Percentiles rank a stretch among this genome's conserved stretches.
Conservation (phyloP, 2,329 filamentous ascomycete genomes). For the Aspergillus intermedius region DNA sequence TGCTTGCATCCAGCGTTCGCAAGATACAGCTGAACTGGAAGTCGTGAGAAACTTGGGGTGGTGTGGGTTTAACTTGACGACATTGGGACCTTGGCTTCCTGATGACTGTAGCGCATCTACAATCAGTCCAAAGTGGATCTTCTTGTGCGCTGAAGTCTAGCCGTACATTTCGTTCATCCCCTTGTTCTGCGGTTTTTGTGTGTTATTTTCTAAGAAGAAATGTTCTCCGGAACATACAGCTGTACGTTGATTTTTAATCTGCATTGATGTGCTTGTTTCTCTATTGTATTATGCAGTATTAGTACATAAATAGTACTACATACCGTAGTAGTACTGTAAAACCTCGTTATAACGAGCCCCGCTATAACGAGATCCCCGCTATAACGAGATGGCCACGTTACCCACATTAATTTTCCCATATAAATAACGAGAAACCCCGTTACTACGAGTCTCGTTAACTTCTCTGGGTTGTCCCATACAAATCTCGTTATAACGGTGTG, state of each 20-base stretch:
- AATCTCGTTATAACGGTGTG: too few relatives aligned
- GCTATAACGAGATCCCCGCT: too few relatives aligned
- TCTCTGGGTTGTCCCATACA: too few relatives aligned
- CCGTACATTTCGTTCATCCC: neutral
- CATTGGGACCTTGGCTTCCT: slow-evolving; percentile 64
- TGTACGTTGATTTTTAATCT: neutral
- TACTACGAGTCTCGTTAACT: too few relatives aligned
- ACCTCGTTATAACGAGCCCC: neutral
- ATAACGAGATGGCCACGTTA: too few relatives aligned
- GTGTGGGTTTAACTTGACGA: slow-evolving; percentile 83
- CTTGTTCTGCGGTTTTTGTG: too few relatives aligned
- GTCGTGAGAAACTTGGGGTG: slow-evolving; percentile 76
- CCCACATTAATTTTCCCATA: too few relatives aligned
- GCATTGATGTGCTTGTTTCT: neutral
- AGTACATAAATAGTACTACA: neutral
- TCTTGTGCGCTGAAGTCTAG: slow-evolving; percentile 81
- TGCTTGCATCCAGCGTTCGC: slow-evolving; percentile 70
- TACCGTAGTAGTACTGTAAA: neutral
- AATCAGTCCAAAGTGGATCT: slow-evolving; percentile 73
- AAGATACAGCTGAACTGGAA: slow-evolving; percentile 56
- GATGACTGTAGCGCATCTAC: slow-evolving; percentile 51
- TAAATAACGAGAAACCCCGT: too few relatives aligned
- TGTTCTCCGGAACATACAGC: too few relatives aligned
- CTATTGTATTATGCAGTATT: neutral
- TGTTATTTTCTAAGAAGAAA: too few relatives aligned